Evolutionary conservation across 352 stramenopile genomes (phyloP), one percentile per base, ranked within the genome.

Genomic region (Phytophthora citricola): DNA sequence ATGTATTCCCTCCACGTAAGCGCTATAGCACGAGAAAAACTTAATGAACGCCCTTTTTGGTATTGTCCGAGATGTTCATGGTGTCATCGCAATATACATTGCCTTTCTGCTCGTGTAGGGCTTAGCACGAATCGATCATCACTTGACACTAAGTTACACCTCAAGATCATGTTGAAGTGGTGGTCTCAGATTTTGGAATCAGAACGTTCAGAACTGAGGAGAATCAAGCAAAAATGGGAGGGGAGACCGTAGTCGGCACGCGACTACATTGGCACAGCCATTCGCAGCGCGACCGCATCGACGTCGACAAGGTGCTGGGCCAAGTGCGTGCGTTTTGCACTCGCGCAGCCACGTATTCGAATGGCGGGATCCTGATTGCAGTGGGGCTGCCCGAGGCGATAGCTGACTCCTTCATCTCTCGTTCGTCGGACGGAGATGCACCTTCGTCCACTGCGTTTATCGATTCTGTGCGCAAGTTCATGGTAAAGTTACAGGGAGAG

Each of bases 201-300:
- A 66, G 56, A 55, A 11, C 39, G 43, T 15, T 36, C 5, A 11
- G 31, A 29, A 6, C 38, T 29, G 24, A 55, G 32, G 17, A 26
- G 32, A 41, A 50, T 41, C 26, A 17, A 20, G 34, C 7, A 36
- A 5, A 15, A 52, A 70, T 72, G 63, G 34, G 27, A 52, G 71
- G 61, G n/a, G 34, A 70, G 44, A 76, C 53, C 4, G 76, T 92
- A 12, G 81, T 92, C 12, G 82, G 67, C 24, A 87, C 82, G 43
- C 76, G 86, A 3, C 57, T 92, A 22, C 86, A 94, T 59, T 94
- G 86, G 86, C 76, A 76, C 57, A 90, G 78, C 64, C 86, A 92
- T 62, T 68, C 64, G 32, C 81, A 76, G 36, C 48, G 73, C 48
- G 49, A 75, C 14, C 52, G 58, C 15, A 74, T 94, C 45, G 69